Evolutionary conservation across 257 asterid species (phyloP), one percentile per base, ranked within the genome.

Genomic region (Penstemon eatonii): DNA sequence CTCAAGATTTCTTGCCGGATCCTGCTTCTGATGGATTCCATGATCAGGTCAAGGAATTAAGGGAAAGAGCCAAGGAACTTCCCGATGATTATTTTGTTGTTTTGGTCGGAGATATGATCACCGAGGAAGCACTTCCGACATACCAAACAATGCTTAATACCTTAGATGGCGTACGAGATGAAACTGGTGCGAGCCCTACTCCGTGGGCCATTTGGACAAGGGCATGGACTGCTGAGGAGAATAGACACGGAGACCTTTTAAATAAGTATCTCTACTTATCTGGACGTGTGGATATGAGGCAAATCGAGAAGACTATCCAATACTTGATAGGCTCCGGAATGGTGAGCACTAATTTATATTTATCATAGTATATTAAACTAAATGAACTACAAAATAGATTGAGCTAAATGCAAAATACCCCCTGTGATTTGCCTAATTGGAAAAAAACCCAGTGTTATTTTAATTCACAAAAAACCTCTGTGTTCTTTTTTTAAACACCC

Each of bases 191-290:
- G 8, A 89, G 96, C 79, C 79, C 68, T 7, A 89, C 95, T 52
- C 76, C 96, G 3, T 87, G 96, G 96, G 96, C 93, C n/a, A 59
- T 84, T 65, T 89, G 96, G 96, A 87, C 81, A 0, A 76, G 96
- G 78, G 96, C 92, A 4, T 89, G 96, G 96, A 87, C 96, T 58
- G 95, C 96, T 0, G 96, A 89, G 75, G 96, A 89, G 75, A 89
- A 89, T 55, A 76, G 96, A 80, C 96, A 89, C 3, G 96, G 96
- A 1, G 96, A 89, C 82, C 95, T 89, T 71, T 87, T 89, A 5
- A 87, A 89, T 70, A 89, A 87, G 73, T 89, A 89, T 82, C 88
- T 89, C 45, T 89, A 87, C 68, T 82, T 89, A 46, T 85, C 75
- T 4, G 96, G 96, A 10, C 82, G 96, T 53, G 95, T 89, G 0